Evolutionary conservation across 139 green algal species (phyloP).

Genomic region (Desmodesmus armatus): DNA sequence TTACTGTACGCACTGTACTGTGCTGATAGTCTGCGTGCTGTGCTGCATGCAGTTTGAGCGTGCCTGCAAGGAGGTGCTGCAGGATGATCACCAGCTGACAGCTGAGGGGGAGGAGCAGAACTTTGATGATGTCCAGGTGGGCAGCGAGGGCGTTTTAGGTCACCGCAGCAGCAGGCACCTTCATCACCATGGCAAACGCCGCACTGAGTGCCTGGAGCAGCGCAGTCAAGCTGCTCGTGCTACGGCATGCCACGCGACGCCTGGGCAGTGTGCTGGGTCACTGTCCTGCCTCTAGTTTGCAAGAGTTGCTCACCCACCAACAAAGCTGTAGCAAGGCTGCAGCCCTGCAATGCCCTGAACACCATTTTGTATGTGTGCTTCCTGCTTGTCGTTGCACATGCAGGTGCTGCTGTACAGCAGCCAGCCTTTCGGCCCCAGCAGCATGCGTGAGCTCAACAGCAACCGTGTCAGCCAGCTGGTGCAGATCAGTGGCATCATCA

Average conservation of each 20-base stretch:
- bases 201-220: no score
- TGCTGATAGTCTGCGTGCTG: background rate
- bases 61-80: slow-evolving; percentile 74
- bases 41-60: slow-evolving; percentile 73
- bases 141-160: no score
- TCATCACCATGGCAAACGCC: slow-evolving; percentile 44
- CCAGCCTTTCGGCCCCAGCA: slow-evolving; percentile 57
- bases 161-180: slow-evolving; percentile 66
- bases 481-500: slow-evolving; percentile 97
- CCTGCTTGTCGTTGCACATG: slow-evolving; percentile 19
- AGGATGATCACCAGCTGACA: slow-evolving; percentile 57
- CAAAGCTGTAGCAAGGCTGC: no score
- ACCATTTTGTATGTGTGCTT: background rate
- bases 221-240: no score
- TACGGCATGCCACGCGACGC: background rate
- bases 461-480: slow-evolving; percentile 92
- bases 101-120: slow-evolving; percentile 59
- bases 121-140: slow-evolving; percentile 46
- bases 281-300: no score
- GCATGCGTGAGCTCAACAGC: slow-evolving; percentile 35
- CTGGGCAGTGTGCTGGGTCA: no score
- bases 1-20: no score
- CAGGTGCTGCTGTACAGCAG: slow-evolving; percentile 69
- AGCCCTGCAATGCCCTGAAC: background rate
- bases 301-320: no score